These are phyloP conservation scores for Pseudogymnoascus sp. DNA, from an alignment of 2,329 filamentous ascomycete genomes.

Conservation along the genomic window DNA sequence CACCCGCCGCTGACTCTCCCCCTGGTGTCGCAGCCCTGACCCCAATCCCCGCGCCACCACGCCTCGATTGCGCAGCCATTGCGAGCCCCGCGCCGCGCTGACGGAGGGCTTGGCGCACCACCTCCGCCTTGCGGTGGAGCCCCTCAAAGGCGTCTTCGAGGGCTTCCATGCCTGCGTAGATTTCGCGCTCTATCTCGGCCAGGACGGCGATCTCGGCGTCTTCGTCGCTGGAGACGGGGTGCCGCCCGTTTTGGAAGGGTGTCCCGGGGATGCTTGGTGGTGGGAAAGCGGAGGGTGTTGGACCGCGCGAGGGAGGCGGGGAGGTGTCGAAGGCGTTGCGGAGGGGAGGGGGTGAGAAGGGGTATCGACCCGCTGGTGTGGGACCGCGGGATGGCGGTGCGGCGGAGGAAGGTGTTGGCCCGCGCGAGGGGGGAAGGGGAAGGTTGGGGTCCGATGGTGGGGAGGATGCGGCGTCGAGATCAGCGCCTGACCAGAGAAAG, in stretches of 20 bases:
- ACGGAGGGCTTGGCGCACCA: conserved; percentile 67
- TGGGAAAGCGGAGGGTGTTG: conserved; percentile 44
- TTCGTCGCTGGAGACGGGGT: conserved; percentile 78
- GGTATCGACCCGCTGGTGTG: conserved; percentile 37
- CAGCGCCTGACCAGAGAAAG: no score
- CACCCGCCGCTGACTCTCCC: conserved; percentile 18
- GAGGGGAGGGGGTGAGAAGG: conserved; percentile 30
- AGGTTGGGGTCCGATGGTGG: no score
- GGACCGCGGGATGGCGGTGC: conserved; percentile 43
- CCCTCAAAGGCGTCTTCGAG: conserved; percentile 90
- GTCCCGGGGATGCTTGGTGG: conserved; percentile 36
- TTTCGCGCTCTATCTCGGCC: conserved; percentile 85
- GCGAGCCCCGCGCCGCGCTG: conserved; percentile 70
- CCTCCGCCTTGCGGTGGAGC: conserved; percentile 77
- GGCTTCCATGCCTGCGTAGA: conserved; percentile 88
- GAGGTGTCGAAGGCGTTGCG: conserved; percentile 5
- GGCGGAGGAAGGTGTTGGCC: no score
- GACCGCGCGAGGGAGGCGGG: not conserved
- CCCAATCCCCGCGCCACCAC: conserved; percentile 13
- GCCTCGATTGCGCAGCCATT: conserved; percentile 24
- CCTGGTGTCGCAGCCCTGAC: conserved; percentile 38
- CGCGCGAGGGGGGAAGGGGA: no score
- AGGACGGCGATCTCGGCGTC: conserved; percentile 86
- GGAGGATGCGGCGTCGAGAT: no score
- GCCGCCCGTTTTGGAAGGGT: conserved; percentile 29